Evolutionary conservation across 2,329 filamentous ascomycete genomes (phyloP).

Genomic region (Lecanicillium sp.): DNA sequence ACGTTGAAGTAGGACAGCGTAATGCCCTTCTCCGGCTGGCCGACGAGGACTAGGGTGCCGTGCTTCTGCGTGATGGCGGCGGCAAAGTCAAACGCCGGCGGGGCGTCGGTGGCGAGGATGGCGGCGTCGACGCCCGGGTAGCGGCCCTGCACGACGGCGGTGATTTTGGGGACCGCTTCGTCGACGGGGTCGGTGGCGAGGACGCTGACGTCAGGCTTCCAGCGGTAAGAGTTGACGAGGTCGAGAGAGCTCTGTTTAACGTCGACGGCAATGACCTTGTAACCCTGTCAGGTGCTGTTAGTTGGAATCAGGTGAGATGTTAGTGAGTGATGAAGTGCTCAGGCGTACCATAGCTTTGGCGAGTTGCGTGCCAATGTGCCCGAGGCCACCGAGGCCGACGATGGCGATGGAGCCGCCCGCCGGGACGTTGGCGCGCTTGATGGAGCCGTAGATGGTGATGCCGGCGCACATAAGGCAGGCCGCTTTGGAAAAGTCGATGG

Average conservation of each 20-base stretch:
- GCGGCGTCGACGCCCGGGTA: conserved; percentile 16
- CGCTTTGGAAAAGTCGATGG: conserved; percentile 9
- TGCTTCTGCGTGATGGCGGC: conserved; percentile 15
- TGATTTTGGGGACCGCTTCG: conserved; percentile 11
- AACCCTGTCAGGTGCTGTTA: conserved; percentile 6
- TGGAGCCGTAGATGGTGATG: conserved; percentile 15
- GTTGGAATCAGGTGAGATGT: neutral
- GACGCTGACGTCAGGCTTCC: conserved; percentile 12
- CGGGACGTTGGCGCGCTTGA: conserved; percentile 12
- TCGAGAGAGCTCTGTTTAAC: conserved; percentile 14
- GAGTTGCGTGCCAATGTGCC: conserved; percentile 15
- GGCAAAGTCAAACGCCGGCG: conserved; percentile 14
- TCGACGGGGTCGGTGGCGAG: conserved; percentile 13
- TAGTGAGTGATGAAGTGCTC: neutral
- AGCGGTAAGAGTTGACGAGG: conserved; percentile 8
- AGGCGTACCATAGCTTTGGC: conserved; percentile 15
- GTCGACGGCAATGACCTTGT: conserved; percentile 15
- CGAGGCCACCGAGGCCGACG: conserved; percentile 14
- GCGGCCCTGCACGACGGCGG: neutral
- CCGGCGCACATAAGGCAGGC: conserved; percentile 16
- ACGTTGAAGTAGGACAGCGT: conserved; percentile 13
- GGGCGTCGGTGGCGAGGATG: conserved; percentile 16
- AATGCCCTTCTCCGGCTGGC: conserved; percentile 16
- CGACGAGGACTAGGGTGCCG: conserved; percentile 15
- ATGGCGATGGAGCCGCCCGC: conserved; percentile 13